Conservation (phyloP, 2,329 filamentous ascomycete genomes). For the Diplodia seriata region DNA sequence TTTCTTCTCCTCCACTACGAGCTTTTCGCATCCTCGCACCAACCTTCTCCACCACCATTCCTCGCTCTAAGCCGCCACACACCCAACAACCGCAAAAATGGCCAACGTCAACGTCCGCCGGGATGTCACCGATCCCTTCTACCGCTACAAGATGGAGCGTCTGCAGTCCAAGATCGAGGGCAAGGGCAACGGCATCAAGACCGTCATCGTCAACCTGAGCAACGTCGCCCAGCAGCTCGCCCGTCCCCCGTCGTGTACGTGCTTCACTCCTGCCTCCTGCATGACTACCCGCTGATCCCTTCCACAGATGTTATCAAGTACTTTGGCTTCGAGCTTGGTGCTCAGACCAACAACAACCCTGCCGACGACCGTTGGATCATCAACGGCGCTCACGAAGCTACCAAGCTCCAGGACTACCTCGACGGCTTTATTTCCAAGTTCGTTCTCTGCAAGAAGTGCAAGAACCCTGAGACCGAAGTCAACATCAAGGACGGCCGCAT, state of each 20-base stretch:
- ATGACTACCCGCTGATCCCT: constrained; percentile 30
- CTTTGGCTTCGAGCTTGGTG: constrained; percentile 98
- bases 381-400: constrained; percentile 94
- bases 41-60: constrained; percentile 41
- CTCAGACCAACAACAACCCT: constrained; percentile 97
- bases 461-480: constrained; percentile 98
- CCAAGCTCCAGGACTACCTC: constrained; percentile 96
- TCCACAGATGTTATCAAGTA: constrained; percentile 88
- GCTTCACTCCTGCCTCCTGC: constrained; percentile 15
- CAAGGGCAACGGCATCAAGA: constrained; percentile 99
- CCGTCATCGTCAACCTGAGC: constrained; percentile 93
- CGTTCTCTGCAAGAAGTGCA: constrained; percentile 99
- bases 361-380: constrained; percentile 99
- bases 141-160: constrained; percentile 99
- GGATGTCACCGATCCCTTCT: constrained; percentile 98
- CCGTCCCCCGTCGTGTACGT: constrained; percentile 78
- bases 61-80: constrained; percentile 25
- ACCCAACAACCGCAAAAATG: constrained; percentile 70
- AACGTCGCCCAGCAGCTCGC: constrained; percentile 91
- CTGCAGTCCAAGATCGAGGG: constrained; percentile 99
- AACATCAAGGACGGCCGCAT: constrained; percentile 94
- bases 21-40: constrained; percentile 44
- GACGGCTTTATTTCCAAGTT: constrained; percentile 99
- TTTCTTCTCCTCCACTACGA: constrained; percentile 56
- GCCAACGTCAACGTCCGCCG: constrained; percentile 96